A percentile compares a stretch with the other conserved stretches of the same genome.
phyloP scores from a whole-genome alignment of 306 rosid genomes.

The Gynostemma pentaphyllum region DNA sequence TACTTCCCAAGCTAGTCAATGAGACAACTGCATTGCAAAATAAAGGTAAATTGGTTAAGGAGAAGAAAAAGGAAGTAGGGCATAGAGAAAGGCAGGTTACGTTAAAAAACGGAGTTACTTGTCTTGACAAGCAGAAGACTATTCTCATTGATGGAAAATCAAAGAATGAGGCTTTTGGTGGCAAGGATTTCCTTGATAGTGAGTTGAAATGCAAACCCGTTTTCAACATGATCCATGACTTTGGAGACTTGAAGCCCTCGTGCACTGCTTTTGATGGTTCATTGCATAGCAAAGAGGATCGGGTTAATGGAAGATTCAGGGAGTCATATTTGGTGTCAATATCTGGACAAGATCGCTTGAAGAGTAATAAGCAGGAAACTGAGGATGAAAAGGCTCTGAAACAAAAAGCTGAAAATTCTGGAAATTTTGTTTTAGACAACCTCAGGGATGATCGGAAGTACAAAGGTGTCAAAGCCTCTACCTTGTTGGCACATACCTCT shows the following conservation, averaged over 20 bases:
- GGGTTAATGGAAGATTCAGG: slow-evolving; percentile 29
- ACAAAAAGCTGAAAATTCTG: slow-evolving; percentile 15
- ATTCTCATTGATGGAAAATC: slow-evolving; percentile 26
- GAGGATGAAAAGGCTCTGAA: slow-evolving; percentile 21
- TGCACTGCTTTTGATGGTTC: slow-evolving; percentile 29
- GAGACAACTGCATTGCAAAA: slow-evolving; percentile 28
- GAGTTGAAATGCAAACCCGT: slow-evolving; percentile 30
- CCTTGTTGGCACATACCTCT: slow-evolving; percentile 12
- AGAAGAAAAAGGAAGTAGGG: slow-evolving; percentile 22
- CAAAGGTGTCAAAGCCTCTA: slow-evolving; percentile 18
- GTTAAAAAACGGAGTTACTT: slow-evolving; percentile 12
- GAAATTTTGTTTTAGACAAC: slow-evolving; percentile 16
- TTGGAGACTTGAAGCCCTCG: slow-evolving; percentile 22
- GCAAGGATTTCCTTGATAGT: slow-evolving; percentile 13
- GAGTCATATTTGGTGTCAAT: slow-evolving; percentile 35
- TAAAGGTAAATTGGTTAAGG: slow-evolving; percentile 30
- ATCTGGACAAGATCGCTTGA: slow-evolving; percentile 35
- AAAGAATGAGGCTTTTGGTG: slow-evolving; percentile 26
- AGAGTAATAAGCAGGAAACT: slow-evolving; percentile 30
- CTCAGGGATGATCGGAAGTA: slow-evolving; percentile 17
- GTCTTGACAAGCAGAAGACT: background rate
- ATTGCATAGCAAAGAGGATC: slow-evolving; percentile 20
- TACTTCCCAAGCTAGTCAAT: slow-evolving; percentile 25
- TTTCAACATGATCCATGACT: slow-evolving; percentile 38
- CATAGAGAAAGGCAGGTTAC: slow-evolving; percentile 29